These are phyloP conservation scores for Beauveria asiatica DNA, from an alignment of 2,329 filamentous ascomycete species.

Conservation along the genomic window DNA sequence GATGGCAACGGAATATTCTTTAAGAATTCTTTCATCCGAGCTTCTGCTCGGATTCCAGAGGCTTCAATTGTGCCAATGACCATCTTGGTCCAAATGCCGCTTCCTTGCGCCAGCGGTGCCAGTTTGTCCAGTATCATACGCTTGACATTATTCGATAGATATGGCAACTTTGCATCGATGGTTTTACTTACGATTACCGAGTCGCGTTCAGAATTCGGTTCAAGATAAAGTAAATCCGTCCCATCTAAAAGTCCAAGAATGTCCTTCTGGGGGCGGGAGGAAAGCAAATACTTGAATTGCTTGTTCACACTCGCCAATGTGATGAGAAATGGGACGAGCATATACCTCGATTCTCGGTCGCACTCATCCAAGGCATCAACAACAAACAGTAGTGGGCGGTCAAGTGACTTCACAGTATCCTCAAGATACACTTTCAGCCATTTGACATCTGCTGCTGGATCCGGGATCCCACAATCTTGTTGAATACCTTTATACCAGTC, in stretches of 20 bases:
- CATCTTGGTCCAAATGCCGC: not conserved
- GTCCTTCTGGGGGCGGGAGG: not conserved
- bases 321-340: not conserved
- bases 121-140: not conserved
- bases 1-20: not conserved
- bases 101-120: not conserved
- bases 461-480: no score
- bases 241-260: no score
- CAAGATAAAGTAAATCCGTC: no score
- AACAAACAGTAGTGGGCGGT: not conserved
- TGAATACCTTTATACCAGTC: not conserved
- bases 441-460: no score
- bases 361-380: not conserved
- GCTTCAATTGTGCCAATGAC: not conserved
- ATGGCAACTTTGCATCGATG: not conserved
- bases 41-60: not conserved
- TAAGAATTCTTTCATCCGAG: not conserved
- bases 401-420: not conserved
- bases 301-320: not conserved
- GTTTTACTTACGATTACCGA: not conserved
- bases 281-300: not conserved
- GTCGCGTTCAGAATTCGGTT: no score
- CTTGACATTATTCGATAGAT: not conserved
- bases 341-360: not conserved
- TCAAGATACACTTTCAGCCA: not conserved